Conservation (phyloP, 163 green algal species). For the Coccomyxa subellipsoidea region DNA sequence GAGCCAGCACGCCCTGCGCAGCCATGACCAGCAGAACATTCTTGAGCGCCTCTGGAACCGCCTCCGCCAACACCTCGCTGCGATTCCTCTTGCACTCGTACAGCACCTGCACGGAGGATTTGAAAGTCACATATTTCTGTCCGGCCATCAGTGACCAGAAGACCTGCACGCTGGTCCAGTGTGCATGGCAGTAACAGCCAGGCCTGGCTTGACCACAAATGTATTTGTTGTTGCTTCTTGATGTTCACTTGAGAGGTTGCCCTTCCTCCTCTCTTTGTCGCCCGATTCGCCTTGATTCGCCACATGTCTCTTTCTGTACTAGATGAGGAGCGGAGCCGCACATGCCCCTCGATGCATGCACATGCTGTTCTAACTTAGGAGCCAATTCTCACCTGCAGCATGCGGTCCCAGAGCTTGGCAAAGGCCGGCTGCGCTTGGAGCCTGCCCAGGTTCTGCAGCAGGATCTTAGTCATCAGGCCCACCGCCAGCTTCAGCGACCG, state of each 20-base stretch:
- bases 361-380: no score
- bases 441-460: slow-evolving; percentile 58
- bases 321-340: no score
- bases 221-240: no score
- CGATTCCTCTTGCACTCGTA: slow-evolving; percentile 37
- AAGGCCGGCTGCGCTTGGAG: slow-evolving; percentile 42
- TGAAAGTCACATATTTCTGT: not conserved
- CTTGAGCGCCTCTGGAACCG: slow-evolving; percentile 88
- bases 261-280: no score
- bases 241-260: no score
- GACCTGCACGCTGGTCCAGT: no score
- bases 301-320: no score
- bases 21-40: slow-evolving; percentile 94
- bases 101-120: slow-evolving; percentile 1
- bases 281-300: no score
- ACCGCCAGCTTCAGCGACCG: slow-evolving; percentile 46
- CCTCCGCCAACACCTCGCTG: slow-evolving; percentile 76
- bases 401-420: slow-evolving; percentile 43
- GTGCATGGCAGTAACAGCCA: no score
- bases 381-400: slow-evolving; percentile 33
- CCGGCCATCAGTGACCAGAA: not conserved
- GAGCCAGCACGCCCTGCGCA: slow-evolving; percentile 47
- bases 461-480: slow-evolving; percentile 57
- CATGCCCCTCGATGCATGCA: no score
- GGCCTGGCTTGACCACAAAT: no score